Base-by-base conservation (phyloP, 1,139 yeast species). In the Geotrichum candidum region DNA sequence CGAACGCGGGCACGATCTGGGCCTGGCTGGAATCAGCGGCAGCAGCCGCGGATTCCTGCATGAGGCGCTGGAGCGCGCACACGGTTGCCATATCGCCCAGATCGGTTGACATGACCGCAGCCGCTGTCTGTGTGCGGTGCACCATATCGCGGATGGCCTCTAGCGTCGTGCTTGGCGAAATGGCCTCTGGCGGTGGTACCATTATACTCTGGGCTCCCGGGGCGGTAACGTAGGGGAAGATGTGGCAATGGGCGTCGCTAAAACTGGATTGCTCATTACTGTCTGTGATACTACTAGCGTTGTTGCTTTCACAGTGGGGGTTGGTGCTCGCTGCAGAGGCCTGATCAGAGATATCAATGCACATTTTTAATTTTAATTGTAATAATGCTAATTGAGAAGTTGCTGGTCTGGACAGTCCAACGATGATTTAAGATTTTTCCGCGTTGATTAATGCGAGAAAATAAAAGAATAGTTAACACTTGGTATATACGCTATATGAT, bases 1-100 rank as follows among this genome's bases (percentile, higher is more conserved):
- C 99, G 71, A 85, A 86, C 59, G 86, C 84, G 0, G 94, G 87
- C 0, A 80, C 73, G 0, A 87, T 74, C 45, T n/a, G 10, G 45
- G n/a, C 15, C 15, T 35, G 45, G 45, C 15, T 35, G 3, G 10
- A 1, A n/a, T 11, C 15, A 31, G 35, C 10, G 35, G 35, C 7
- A 31, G 7, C 10, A 31, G 7, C 35, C 35, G 35, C 10, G 7
- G 35, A 6, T 31, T 6, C 10, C 7, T 35, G n/a, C 45, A 35
- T 35, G 7, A 35, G 45, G 10, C 3, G 45, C 45, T n/a, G 45
- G n/a, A 35, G 45, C 15, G 45, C 45, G 15, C 15, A n/a, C n/a
- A 35, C 45, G 5, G 45, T 35, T 10, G 45, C n/a, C 45, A 35
- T 35, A n/a, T 35, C 45, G 45, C 45, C 45, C 3, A 35, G 4